Percentiles rank a stretch among this genome's conserved stretches.
These are phyloP conservation scores for Tolypocladium capitatum DNA, from an alignment of 2,329 filamentous ascomycete genomes.

Conservation along the genomic window DNA sequence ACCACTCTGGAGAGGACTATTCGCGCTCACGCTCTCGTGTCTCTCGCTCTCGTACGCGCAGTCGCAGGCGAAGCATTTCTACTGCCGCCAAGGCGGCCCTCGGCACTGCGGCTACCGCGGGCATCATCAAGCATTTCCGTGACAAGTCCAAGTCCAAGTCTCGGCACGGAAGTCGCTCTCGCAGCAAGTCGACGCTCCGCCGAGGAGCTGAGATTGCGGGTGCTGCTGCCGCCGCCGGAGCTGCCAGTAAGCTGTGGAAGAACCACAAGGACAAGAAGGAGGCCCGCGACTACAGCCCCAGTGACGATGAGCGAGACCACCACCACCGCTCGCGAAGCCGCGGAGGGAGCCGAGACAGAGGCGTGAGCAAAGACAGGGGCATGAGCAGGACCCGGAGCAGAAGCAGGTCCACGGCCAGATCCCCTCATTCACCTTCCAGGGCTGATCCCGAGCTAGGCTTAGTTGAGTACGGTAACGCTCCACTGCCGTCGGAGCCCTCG, in stretches of 20 bases:
- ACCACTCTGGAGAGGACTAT: constrained; percentile 27
- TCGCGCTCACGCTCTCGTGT: constrained; percentile 21
- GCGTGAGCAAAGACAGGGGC: constrained; percentile 23
- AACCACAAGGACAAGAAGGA: constrained; percentile 48
- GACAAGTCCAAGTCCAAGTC: constrained; percentile 33
- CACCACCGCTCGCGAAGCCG: constrained; percentile 20
- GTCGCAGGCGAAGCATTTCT: constrained; percentile 33
- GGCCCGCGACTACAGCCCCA: constrained; percentile 16
- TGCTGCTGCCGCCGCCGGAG: constrained; percentile 45
- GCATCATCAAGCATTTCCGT: constrained; percentile 43
- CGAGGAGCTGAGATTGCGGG: constrained; percentile 48
- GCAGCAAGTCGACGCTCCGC: constrained; percentile 33
- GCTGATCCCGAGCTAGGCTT: constrained; percentile 56
- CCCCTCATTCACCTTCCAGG: constrained; percentile 35
- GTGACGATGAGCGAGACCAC: constrained; percentile 23
- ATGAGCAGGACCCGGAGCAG: constrained; percentile 20
- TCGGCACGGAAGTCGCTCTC: constrained; percentile 17
- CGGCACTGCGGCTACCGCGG: constrained; percentile 44
- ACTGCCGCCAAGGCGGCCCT: constrained; percentile 42
- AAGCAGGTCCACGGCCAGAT: constrained; percentile 39
- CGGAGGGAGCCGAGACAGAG: constrained; percentile 14
- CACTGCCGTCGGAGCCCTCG: constrained; percentile 32
- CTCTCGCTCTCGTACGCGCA: constrained; percentile 25
- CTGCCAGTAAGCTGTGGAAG: constrained; percentile 49
- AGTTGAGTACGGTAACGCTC: constrained; percentile 52